Conservation (phyloP, 805 yeast species). For the Novakomyces olei region DNA sequence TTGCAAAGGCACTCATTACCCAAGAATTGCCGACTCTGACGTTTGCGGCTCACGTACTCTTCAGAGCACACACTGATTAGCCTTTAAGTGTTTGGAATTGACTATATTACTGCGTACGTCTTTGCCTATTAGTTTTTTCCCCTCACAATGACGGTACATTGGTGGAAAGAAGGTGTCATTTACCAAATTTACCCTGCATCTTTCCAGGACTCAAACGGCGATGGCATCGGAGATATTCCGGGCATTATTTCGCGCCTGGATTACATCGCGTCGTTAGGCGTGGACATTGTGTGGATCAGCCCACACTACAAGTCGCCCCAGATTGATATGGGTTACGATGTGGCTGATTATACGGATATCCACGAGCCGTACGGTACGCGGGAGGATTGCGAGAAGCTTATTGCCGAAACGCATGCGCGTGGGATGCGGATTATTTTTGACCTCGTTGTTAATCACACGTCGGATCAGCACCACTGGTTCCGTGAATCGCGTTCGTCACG, state of each 20-base stretch:
- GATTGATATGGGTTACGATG: conserved; percentile 43
- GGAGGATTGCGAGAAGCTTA: conserved; percentile 29
- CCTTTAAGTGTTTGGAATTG: no score
- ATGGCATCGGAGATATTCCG: conserved; percentile 34
- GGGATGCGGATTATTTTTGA: conserved; percentile 33
- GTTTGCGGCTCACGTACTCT: no score
- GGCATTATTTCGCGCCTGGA: conserved; percentile 32
- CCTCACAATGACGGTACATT: no score
- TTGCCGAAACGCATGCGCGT: conserved; percentile 25
- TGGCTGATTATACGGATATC: conserved; percentile 30
- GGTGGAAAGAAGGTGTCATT: conserved; percentile 36
- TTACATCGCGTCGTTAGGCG: conserved; percentile 28
- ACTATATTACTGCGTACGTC: no score
- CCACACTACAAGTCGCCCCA: conserved; percentile 39
- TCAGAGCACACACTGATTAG: no score
- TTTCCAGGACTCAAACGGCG: conserved; percentile 35
- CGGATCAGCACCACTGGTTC: conserved; percentile 36
- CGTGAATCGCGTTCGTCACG: conserved; percentile 30
- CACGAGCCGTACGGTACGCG: conserved; percentile 32
- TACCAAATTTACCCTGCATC: conserved; percentile 44
- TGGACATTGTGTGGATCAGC: conserved; percentile 33
- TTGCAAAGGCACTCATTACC: no score
- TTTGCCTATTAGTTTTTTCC: no score
- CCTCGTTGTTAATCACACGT: conserved; percentile 37
- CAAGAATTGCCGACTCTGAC: no score